Evolutionary conservation across 1,284 basidiomycete genomes (phyloP).

Genomic region (Cryptococcus jaspeensis): DNA sequence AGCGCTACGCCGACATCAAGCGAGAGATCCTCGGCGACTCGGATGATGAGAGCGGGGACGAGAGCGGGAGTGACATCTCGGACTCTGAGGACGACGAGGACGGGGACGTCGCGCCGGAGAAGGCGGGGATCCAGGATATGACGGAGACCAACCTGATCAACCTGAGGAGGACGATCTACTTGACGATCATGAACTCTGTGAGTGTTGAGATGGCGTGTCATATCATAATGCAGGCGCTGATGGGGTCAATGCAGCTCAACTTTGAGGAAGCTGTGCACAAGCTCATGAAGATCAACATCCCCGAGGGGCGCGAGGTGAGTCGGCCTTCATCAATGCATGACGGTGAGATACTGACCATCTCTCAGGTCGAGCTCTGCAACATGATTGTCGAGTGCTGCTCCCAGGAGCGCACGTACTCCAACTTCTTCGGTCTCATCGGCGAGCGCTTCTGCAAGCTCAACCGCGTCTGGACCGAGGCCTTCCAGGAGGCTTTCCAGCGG

Average conservation of each 20-base stretch:
- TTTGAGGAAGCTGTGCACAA: slow-evolving; percentile 99
- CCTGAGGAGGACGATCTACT: slow-evolving; percentile 87
- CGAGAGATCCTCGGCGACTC: slow-evolving; percentile 81
- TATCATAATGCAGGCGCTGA: neutral
- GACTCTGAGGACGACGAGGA: slow-evolving; percentile 65
- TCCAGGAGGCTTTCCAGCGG: slow-evolving; percentile 81
- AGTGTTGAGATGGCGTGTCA: slow-evolving; percentile 10
- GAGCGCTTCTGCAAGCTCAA: slow-evolving; percentile 97
- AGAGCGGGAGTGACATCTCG: slow-evolving; percentile 69
- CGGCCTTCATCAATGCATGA: no score
- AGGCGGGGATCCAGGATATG: slow-evolving; percentile 87
- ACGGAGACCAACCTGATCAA: slow-evolving; percentile 97
- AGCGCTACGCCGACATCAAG: slow-evolving; percentile 88
- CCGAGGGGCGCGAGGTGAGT: slow-evolving; percentile 85
- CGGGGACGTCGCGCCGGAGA: slow-evolving; percentile 64
- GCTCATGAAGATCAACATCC: slow-evolving; percentile 85
- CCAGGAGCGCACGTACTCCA: slow-evolving; percentile 94
- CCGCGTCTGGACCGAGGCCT: slow-evolving; percentile 85
- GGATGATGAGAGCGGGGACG: slow-evolving; percentile 55
- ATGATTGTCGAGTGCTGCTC: slow-evolving; percentile 99
- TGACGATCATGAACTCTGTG: slow-evolving; percentile 94
- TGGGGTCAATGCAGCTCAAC: slow-evolving; percentile 60
- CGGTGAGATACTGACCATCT: slow-evolving; percentile 10
- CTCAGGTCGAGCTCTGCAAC: slow-evolving; percentile 88
- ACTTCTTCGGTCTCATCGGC: slow-evolving; percentile 92